phyloP scores from a whole-genome alignment of 148 eudicot genomes.

The Hydrangea macrophylla region DNA sequence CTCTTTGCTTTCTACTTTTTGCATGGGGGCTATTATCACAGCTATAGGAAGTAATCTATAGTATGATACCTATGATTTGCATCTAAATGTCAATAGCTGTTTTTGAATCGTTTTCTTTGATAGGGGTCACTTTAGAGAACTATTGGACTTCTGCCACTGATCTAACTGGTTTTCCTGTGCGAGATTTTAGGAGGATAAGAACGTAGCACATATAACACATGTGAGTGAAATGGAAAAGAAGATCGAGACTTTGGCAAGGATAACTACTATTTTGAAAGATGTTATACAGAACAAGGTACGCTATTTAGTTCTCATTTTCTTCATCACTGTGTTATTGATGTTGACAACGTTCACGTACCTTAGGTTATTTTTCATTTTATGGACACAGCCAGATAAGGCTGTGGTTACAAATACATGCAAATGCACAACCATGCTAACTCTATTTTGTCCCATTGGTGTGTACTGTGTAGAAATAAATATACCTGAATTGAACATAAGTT shows the following conservation, averaged over 20 bases:
- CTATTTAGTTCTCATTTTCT: background rate
- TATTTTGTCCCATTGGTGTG: background rate
- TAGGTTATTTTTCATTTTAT: background rate
- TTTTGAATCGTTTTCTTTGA: background rate
- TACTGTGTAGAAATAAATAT: background rate
- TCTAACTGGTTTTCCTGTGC: conserved; percentile 11
- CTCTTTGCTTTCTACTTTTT: background rate
- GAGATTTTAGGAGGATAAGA: conserved; percentile 79
- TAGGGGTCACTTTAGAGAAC: background rate
- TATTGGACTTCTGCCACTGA: background rate
- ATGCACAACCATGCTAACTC: background rate
- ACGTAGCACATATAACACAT: conserved; percentile 96
- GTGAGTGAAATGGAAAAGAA: conserved; percentile 98
- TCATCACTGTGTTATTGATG: background rate
- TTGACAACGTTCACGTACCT: background rate
- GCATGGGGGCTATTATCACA: background rate
- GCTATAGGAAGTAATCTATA: background rate
- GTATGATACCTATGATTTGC: background rate
- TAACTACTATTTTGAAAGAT: conserved; percentile 89
- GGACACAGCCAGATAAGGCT: background rate
- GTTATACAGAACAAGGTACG: conserved; percentile 97
- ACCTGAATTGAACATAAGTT: too few relatives aligned
- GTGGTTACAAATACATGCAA: background rate
- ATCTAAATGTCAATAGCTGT: background rate
- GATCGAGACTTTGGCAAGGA: conserved; percentile 91